Conservation (phyloP, 2,329 filamentous ascomycete genomes). For the Hyphodiscus sp. region DNA sequence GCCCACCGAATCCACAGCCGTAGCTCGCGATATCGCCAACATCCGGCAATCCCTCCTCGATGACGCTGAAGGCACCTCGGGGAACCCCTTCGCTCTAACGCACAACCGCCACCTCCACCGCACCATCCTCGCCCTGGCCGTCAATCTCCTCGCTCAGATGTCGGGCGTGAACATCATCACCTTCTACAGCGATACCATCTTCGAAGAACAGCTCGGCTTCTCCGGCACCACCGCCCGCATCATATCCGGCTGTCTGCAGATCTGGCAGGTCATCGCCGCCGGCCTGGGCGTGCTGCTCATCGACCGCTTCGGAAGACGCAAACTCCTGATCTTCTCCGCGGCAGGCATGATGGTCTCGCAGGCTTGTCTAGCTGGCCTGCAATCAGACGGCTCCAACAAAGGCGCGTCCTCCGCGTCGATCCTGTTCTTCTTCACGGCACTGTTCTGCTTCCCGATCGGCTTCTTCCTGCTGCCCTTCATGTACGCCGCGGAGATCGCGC, state of each 20-base stretch:
- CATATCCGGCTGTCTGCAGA: constrained; percentile 26
- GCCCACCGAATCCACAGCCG: constrained; percentile 36
- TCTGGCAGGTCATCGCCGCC: constrained; percentile 10
- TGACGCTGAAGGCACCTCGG: background rate
- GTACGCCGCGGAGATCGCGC: constrained; percentile 11
- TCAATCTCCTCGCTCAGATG: constrained; percentile 28
- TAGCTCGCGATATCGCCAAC: background rate
- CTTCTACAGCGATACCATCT: constrained; percentile 29
- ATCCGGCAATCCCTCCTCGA: background rate
- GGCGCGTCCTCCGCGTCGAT: background rate
- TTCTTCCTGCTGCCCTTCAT: constrained; percentile 7
- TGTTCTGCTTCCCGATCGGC: constrained; percentile 9
- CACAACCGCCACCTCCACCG: constrained; percentile 1
- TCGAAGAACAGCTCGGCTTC: constrained; percentile 22
- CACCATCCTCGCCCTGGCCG: background rate
- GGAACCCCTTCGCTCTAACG: background rate
- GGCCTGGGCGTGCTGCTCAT: background rate
- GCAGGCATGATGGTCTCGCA: constrained; percentile 8
- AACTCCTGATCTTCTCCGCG: constrained; percentile 2
- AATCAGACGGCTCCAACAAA: background rate
- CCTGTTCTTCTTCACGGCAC: constrained; percentile 5
- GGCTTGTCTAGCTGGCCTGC: background rate
- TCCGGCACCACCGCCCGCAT: constrained; percentile 18
- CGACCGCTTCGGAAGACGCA: constrained; percentile 5
- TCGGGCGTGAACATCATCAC: constrained; percentile 19